A percentile compares a stretch with the other conserved stretches of the same genome.
Evolutionary conservation across 768 basidiomycete genomes (phyloP).

Genomic region (Mrakia blollopis): DNA sequence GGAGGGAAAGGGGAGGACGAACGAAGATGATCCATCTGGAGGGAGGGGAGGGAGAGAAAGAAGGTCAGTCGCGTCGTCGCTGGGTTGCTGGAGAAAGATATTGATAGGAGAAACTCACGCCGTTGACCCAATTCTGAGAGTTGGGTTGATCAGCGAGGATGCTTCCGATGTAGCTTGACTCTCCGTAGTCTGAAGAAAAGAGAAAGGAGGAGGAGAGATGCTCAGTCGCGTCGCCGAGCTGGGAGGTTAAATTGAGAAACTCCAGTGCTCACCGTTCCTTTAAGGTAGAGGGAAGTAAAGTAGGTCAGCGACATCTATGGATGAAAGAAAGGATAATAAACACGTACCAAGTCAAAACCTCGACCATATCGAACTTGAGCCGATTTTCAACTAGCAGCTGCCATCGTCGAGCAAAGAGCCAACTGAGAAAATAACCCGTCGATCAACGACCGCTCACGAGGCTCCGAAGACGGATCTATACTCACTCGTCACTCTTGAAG

Average conservation of each 20-base stretch:
- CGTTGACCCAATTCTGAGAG: constrained; percentile 50
- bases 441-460: not conserved
- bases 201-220: no score
- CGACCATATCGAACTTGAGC: constrained; percentile 56
- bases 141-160: constrained; percentile 57
- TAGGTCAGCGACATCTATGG: no score
- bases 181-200: constrained; percentile 48
- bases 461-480: not conserved
- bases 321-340: no score
- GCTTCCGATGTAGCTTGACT: constrained; percentile 33
- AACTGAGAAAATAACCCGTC: constrained; percentile 35
- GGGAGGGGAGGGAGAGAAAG: not conserved
- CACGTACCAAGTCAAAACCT: constrained; percentile 46
- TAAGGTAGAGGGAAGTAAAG: no score
- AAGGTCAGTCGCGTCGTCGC: not conserved
- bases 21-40: not conserved
- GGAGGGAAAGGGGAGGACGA: no score
- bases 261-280: no score
- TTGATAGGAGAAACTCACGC: not conserved
- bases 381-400: constrained; percentile 58
- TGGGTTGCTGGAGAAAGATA: not conserved
- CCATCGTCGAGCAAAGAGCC: constrained; percentile 64
- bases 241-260: no score
- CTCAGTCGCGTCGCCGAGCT: no score
- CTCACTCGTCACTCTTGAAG: constrained; percentile 52